phyloP scores from a whole-genome alignment of 2,329 filamentous ascomycete species.

The Clathrospora elynae region DNA sequence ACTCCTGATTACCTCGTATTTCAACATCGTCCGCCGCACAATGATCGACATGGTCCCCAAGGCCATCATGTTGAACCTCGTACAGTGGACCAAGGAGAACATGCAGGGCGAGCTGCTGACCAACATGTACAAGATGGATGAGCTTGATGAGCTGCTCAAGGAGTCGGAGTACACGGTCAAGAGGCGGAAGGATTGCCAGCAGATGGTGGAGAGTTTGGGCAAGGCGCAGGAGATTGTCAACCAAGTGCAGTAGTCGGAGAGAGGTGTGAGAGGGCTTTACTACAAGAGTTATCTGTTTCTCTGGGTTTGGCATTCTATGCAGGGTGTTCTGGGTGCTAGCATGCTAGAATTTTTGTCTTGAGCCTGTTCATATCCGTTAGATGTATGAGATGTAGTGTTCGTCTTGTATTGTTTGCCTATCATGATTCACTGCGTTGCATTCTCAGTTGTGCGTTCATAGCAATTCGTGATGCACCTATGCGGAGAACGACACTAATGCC shows the following conservation, averaged over 20 bases:
- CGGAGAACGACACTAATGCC: conserved; percentile 5
- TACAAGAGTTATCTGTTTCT: conserved; percentile 19
- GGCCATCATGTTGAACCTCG: conserved; percentile 96
- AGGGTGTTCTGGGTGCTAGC: conserved; percentile 25
- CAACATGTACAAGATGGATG: conserved; percentile 92
- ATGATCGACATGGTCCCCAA: conserved; percentile 99
- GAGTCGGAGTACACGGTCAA: conserved; percentile 97
- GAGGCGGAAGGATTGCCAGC: conserved; percentile 95
- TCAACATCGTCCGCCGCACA: conserved; percentile 95
- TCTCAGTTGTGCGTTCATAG: no score
- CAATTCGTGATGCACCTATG: no score
- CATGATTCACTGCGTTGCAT: no score
- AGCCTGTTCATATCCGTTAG: conserved; percentile 17
- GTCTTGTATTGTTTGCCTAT: no score
- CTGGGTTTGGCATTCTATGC: conserved; percentile 25
- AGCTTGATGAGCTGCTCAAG: conserved; percentile 92
- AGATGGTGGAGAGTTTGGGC: conserved; percentile 94
- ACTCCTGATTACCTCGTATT: conserved; percentile 94
- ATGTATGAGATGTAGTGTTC: conserved; percentile 10
- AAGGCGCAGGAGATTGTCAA: conserved; percentile 96
- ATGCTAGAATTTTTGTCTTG: conserved; percentile 22
- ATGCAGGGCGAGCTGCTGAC: conserved; percentile 97
- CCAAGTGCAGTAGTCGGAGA: conserved; percentile 57
- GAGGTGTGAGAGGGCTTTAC: conserved; percentile 6
- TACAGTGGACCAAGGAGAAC: conserved; percentile 95